Evolutionary conservation across 2,329 filamentous ascomycete species (phyloP), one percentile per base, ranked within the genome.

Genomic region (Hymenoscyphus fructigenus): DNA sequence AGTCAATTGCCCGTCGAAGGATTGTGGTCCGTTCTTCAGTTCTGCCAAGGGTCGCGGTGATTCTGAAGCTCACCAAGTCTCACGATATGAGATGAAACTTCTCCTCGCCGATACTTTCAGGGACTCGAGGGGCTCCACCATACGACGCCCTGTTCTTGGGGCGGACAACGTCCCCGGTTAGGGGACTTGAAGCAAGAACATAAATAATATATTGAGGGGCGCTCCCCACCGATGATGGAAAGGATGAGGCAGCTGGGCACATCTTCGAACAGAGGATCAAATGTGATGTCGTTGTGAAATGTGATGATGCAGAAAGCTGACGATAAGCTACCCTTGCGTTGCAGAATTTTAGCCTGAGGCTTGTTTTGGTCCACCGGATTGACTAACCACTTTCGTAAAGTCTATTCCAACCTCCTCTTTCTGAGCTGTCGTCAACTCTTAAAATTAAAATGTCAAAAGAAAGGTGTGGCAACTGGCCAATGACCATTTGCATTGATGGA

Each of bases 21-120:
- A 50, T 14, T 59, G 38, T 32, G 55, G 61, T 60, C 58, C 28
- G 63, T 60, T 60, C 26, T 64, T 61, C 57, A 23, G 23, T 53
- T 26, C 23, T 53, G 9, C 59, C 55, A 62, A 53, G 60, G 23
- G 5, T 63, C 26, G 69, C 68, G 68, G 70, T 69, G 70, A 64
- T 65, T 50, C 57, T 73, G 70, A 73, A 67, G 69, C 70, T 67
- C 61, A 57, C 32, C 57, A 61, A 68, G 71, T 73, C 66, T 69
- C 70, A 72, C 63, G 66, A 67, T 60, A 66, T 69, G 59, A 66
- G 69, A 71, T 73, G 71, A 73, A 73, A 73, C 71, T 67, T 70
- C 65, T 62, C 44, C 47, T 53, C 20, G 47, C 47, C n/a, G 9
- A 50, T 50, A 26, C 23, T 23, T 53, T 53, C 47, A 53, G 47